A percentile compares a stretch with the other conserved stretches of the same genome.
These are phyloP conservation scores for Phyllosticta capitalensis DNA, from an alignment of 2,329 filamentous ascomycete genomes.

Conservation along the genomic window DNA sequence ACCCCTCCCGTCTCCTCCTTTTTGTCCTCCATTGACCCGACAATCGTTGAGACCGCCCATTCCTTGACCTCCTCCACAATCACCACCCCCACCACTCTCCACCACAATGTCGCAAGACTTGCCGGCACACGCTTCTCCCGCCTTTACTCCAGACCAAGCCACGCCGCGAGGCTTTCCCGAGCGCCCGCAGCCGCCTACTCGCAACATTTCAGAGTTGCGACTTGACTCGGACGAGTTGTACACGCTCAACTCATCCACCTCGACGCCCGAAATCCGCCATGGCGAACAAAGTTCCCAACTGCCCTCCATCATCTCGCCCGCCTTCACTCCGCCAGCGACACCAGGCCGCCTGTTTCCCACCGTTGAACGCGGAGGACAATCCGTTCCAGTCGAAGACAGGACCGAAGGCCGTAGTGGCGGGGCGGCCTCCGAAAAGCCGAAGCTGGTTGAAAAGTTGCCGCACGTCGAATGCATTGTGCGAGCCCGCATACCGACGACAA, in stretches of 20 bases:
- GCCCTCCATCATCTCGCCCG: conserved; percentile 39
- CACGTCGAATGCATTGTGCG: conserved; percentile 89
- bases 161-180: conserved; percentile 41
- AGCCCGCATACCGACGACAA: conserved; percentile 86
- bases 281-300: conserved; percentile 17
- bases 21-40: background rate
- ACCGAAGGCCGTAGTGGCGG: conserved; percentile 1
- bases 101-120: conserved; percentile 6
- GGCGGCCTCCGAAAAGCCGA: conserved; percentile 39
- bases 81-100: background rate
- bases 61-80: background rate
- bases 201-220: conserved; percentile 29
- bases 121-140: conserved; percentile 45
- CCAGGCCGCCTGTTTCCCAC: conserved; percentile 20
- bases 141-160: conserved; percentile 43
- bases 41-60: background rate
- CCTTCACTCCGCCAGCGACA: conserved; percentile 30
- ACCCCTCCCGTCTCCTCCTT: background rate
- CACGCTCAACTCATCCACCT: background rate
- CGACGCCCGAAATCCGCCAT: background rate
- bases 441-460: conserved; percentile 65
- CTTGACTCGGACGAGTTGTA: conserved; percentile 6
- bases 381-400: conserved; percentile 35
- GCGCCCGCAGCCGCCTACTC: conserved; percentile 27
- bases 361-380: conserved; percentile 25